Evolutionary conservation across 1,284 basidiomycete genomes (phyloP), one percentile per base, ranked within the genome.

Genomic region (Anthracocystis walkeri): DNA sequence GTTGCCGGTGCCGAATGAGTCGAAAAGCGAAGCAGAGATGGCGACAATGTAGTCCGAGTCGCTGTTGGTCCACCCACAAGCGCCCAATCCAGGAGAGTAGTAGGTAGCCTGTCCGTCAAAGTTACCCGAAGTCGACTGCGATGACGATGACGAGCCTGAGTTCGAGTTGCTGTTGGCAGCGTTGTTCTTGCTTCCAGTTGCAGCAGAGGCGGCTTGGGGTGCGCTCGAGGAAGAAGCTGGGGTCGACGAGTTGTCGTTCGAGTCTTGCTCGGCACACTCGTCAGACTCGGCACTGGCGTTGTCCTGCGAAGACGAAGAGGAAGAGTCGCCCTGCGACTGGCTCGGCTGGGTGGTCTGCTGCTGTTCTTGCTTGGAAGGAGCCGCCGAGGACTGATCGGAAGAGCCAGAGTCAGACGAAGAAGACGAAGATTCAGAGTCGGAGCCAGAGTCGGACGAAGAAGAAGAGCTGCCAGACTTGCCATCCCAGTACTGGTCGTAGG

Each of bases 321-420:
- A 31, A 21, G 49, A 3, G 11, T 40, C 35, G 23, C 29, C 35
- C 35, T 40, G 52, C 35, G 25, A 41, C 20, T 44, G 49, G 35
- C 40, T 42, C 35, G 42, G 46, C 41, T 51, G 54, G 8, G 53
- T 40, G n/a, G 46, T 57, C 21, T 53, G 44, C 41, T 49, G 55
- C 38, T 57, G 53, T 21, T 58, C 42, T 14, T 58, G 41, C n/a
- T 51, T 27, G 33, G 50, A 20, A 14, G 58, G 40, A 49, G 65
- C n/a, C 18, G 63, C 38, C 16, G 62, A 57, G 14, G 60, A 41
- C 45, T 58, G 45, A 50, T 54, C 52, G n/a, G 55, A 77, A 55
- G 68, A 82, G 82, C 62, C 85, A 80, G 57, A 84, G 58, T 25
- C 85, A 75, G 10, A 82, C 73, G 72, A 83, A 76, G 73, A 84